Conservation (phyloP, 2,329 filamentous ascomycete species). For the Penicillium hordei region DNA sequence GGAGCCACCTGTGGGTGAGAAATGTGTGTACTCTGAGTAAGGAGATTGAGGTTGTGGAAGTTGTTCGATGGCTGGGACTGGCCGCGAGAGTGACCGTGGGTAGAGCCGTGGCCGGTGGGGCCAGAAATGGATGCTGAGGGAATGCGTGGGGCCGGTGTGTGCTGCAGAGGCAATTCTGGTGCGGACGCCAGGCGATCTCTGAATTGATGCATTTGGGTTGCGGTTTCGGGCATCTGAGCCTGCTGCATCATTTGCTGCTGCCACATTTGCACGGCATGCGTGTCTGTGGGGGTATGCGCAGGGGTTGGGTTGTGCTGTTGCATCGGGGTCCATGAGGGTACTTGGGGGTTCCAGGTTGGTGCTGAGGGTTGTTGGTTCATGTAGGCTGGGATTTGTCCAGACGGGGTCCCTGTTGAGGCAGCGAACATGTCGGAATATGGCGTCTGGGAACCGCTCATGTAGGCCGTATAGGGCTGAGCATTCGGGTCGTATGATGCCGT, state of each 20-base stretch:
- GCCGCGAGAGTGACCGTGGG: conserved; percentile 18
- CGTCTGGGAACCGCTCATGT: conserved; percentile 19
- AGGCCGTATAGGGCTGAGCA: conserved; percentile 25
- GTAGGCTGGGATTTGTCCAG: conserved; percentile 32
- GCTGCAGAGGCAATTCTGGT: conserved; percentile 32
- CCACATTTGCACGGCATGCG: conserved; percentile 27
- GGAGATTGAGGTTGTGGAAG: conserved; percentile 22
- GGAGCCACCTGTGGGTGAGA: not conserved
- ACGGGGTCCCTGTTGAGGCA: conserved; percentile 13
- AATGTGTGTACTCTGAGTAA: conserved; percentile 23
- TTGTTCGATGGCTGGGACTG: conserved; percentile 25
- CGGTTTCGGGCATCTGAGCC: conserved; percentile 17
- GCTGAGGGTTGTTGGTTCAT: conserved; percentile 20
- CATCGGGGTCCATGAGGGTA: conserved; percentile 20
- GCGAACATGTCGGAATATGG: conserved; percentile 26
- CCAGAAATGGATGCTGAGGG: conserved; percentile 22
- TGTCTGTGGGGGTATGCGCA: conserved; percentile 23
- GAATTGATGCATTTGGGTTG: conserved; percentile 30
- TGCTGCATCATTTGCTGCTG: conserved; percentile 31
- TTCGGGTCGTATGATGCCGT: conserved; percentile 23
- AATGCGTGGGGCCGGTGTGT: conserved; percentile 9
- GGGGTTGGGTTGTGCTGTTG: conserved; percentile 26
- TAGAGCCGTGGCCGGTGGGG: conserved; percentile 15
- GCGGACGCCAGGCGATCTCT: conserved; percentile 37
- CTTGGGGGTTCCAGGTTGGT: conserved; percentile 18